Base-by-base conservation (phyloP, 495 filamentous ascomycete species). In the Aspergillus panamensis region DNA sequence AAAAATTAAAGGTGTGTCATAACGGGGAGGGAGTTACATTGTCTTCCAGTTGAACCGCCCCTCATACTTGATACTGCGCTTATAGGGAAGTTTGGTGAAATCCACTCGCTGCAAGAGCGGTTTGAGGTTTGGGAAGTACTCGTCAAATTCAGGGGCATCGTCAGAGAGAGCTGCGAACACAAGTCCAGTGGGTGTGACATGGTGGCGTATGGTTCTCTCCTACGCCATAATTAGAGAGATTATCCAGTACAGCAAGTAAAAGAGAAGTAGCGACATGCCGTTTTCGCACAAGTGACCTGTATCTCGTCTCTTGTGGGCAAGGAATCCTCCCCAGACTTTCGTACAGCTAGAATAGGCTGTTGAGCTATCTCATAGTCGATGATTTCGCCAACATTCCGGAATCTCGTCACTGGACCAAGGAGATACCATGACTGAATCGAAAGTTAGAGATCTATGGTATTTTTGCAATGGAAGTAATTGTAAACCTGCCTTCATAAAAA, bases 21-120 rank as follows among this genome's bases (percentile, higher is more conserved):
- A n/a, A n/a, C n/a, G n/a, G n/a, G n/a, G n/a, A n/a, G n/a, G n/a
- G n/a, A n/a, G n/a, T 20, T n/a, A 81, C 82, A 85, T 85, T 0
- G 82, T 84, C 61, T 85, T 85, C 82, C 82, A 85, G 64, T 85
- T 85, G 67, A 85, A 85, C 0, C 72, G 70, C 0, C 82, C 82
- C 55, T 81, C 75, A 47, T 85, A 85, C 31, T 71, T 72, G 60
- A 84, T 82, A 55, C 80, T 83, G 19, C 77, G 77, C 13, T 80
- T 73, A 57, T 84, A 74, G 7, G 82, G 81, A 4, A 82, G 68
- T 45, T 75, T 75, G 20, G 81, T 82, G 61, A 85, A 85, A 53
- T 85, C 80, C 4, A 85, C 81, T 49, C 65, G 76, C 7, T 67
- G 68, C 0, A 82, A 69, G 12, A 84, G 59, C 8, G 74, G 70